Percentiles rank a stretch among this genome's conserved stretches.
Conservation (phyloP, 176 grass and related monocot species). For the Carex littledalei region DNA sequence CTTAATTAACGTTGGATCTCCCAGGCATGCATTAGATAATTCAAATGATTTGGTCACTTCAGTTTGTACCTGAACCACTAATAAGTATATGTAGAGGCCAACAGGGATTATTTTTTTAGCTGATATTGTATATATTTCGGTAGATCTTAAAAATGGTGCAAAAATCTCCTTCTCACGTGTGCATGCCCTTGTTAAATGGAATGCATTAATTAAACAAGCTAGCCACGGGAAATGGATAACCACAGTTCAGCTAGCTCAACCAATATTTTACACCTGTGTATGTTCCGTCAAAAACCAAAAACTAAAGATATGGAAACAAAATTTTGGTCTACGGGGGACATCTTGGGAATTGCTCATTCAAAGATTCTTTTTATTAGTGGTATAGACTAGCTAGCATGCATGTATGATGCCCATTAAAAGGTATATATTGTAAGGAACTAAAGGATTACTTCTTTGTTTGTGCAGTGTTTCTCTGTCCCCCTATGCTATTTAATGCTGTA, state of each 20-base stretch:
- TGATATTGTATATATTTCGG: neutral
- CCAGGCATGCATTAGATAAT: constrained; percentile 29
- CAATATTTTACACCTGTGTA: constrained; percentile 2
- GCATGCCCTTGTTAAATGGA: constrained; percentile 49
- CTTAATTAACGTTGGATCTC: constrained; percentile 17
- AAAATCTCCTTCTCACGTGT: constrained; percentile 56
- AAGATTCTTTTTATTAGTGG: constrained; percentile 42
- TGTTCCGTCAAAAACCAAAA: constrained; percentile 19
- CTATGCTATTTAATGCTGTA: neutral
- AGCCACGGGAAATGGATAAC: neutral
- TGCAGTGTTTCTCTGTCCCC: constrained; percentile 26
- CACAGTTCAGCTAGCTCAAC: neutral
- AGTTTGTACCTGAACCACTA: constrained; percentile 29
- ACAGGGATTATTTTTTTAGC: constrained; percentile 16
- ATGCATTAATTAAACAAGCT: constrained; percentile 16
- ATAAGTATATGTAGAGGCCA: constrained; percentile 16
- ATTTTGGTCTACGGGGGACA: constrained; percentile 30
- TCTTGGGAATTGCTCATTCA: constrained; percentile 56
- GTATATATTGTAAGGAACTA: neutral
- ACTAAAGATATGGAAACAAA: constrained; percentile 35
- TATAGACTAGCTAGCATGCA: constrained; percentile 25
- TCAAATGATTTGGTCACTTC: constrained; percentile 32
- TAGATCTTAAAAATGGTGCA: constrained; percentile 33
- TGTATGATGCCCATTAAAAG: constrained; percentile 11
- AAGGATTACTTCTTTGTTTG: constrained; percentile 30